Evolutionary conservation across 2,329 filamentous ascomycete genomes (phyloP).

Genomic region (Colletotrichum godetiae): DNA sequence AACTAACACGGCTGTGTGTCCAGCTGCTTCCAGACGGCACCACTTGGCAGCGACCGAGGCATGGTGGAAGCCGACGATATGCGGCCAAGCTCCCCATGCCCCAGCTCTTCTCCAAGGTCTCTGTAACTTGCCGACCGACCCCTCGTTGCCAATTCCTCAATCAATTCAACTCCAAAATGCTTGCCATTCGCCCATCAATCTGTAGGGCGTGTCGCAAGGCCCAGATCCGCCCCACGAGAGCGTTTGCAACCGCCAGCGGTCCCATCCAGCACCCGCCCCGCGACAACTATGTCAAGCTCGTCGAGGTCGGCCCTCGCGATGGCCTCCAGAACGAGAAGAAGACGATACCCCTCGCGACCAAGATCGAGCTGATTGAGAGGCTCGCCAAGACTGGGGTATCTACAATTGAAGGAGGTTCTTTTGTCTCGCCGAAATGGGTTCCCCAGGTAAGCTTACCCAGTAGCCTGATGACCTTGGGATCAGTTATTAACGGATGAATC

Average conservation of each 20-base stretch:
- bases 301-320: slow-evolving; percentile 87
- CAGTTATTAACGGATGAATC: neutral
- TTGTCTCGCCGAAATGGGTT: slow-evolving; percentile 87
- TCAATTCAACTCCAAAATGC: slow-evolving; percentile 42
- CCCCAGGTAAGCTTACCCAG: slow-evolving; percentile 71
- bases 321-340: slow-evolving; percentile 89
- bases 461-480: neutral
- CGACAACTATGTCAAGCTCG: slow-evolving; percentile 69
- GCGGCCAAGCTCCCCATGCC: slow-evolving; percentile 26
- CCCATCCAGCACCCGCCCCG: slow-evolving; percentile 38
- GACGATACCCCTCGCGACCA: slow-evolving; percentile 76
- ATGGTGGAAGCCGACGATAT: slow-evolving; percentile 33
- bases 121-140: slow-evolving; percentile 16
- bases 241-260: slow-evolving; percentile 53
- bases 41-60: neutral
- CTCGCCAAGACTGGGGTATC: slow-evolving; percentile 75
- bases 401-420: slow-evolving; percentile 84
- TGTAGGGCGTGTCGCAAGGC: slow-evolving; percentile 53
- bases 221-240: slow-evolving; percentile 45
- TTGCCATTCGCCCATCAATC: slow-evolving; percentile 48
- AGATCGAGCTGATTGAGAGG: slow-evolving; percentile 79
- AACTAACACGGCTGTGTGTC: fast-evolving
- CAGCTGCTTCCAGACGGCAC: neutral
- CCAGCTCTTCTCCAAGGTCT: slow-evolving; percentile 11
- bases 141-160: neutral